Conservation (phyloP, 768 basidiomycete species). For the Phylloporus rhodoxanthus region DNA sequence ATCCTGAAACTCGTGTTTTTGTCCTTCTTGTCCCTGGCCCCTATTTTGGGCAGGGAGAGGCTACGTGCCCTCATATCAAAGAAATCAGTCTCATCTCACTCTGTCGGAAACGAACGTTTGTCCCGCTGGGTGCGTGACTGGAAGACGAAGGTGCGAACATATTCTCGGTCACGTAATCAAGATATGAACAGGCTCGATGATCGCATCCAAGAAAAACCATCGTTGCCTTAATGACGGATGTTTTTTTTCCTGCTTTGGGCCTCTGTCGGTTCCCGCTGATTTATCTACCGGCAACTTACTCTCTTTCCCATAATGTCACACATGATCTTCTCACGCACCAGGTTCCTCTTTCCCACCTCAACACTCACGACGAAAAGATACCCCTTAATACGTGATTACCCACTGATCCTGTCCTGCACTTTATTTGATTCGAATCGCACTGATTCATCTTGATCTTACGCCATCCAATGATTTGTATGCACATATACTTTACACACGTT, state of each 20-base stretch:
- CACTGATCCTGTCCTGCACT: constrained; percentile 11
- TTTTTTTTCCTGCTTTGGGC: constrained; percentile 11
- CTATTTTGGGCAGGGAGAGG: constrained; percentile 70
- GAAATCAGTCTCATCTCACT: constrained; percentile 19
- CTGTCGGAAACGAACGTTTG: constrained; percentile 32
- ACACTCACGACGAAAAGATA: constrained; percentile 25
- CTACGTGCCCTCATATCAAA: constrained; percentile 52
- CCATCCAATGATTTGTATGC: constrained; percentile 28
- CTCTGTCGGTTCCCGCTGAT: constrained; percentile 10
- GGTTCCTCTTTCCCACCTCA: constrained; percentile 12
- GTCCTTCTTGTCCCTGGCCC: constrained; percentile 79
- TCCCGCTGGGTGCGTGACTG: constrained; percentile 62
- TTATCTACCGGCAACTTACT: constrained; percentile 17
- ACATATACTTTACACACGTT: constrained; percentile 14
- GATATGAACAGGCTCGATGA: constrained; percentile 43
- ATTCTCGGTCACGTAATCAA: constrained; percentile 46
- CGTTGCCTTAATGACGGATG: constrained; percentile 21
- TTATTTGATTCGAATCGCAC: constrained; percentile 1
- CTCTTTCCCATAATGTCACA: constrained; percentile 18
- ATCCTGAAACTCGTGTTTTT: constrained; percentile 78
- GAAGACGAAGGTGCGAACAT: constrained; percentile 53
- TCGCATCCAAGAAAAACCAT: constrained; percentile 51
- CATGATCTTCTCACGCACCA: constrained; percentile 18
- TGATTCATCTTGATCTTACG: constrained; percentile 15
- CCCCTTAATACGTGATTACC: constrained; percentile 32